Conservation (phyloP, 345 rosid genomes). For the Salix brachista region DNA sequence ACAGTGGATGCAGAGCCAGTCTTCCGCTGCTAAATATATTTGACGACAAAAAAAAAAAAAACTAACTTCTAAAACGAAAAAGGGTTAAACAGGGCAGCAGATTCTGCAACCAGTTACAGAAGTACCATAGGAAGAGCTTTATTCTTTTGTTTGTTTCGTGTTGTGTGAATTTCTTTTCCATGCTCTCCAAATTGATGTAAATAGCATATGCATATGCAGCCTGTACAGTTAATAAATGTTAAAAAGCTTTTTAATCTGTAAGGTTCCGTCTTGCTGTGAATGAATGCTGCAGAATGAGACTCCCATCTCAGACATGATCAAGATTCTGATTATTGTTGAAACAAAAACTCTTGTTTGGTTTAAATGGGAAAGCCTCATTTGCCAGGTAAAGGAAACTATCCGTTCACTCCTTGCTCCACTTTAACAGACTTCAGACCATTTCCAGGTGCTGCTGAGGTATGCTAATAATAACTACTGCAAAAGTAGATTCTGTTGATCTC, state of each 20-base stretch:
- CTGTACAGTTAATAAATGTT: neutral
- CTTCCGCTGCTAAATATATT: neutral
- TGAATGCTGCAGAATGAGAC: neutral
- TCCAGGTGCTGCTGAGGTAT: neutral
- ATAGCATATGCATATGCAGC: neutral
- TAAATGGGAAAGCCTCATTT: too few relatives aligned
- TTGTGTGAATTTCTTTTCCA: neutral
- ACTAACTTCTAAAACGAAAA: neutral
- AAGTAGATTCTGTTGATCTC: neutral
- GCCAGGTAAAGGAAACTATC: neutral
- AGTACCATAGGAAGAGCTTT: neutral
- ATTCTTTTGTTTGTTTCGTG: constrained; percentile 11
- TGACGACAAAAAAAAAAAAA: neutral
- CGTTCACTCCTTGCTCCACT: neutral
- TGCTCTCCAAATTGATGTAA: neutral
- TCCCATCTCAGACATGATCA: too few relatives aligned
- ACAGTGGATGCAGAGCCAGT: neutral
- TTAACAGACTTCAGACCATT: too few relatives aligned
- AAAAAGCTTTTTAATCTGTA: neutral
- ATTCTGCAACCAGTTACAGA: neutral
- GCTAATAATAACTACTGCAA: neutral
- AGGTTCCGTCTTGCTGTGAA: neutral
- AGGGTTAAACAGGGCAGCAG: neutral
- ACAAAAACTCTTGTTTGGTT: neutral
- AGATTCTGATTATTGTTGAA: neutral